phyloP scores from a whole-genome alignment of 2,329 filamentous ascomycete genomes.

The Tolypocladium tropicale region DNA sequence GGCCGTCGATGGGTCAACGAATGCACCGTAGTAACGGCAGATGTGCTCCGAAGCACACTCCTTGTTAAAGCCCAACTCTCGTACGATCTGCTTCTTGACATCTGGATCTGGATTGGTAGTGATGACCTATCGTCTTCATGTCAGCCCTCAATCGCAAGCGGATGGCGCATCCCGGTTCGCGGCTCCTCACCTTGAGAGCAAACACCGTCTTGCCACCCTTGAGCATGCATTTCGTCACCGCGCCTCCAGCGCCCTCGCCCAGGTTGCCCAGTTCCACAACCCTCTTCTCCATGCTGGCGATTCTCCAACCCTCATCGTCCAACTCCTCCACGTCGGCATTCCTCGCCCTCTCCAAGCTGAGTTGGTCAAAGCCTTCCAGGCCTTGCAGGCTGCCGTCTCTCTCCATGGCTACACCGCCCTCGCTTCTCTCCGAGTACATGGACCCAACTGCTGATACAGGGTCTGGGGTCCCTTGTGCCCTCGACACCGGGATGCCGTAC shows the following conservation, averaged over 20 bases:
- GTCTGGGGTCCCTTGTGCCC: conserved; percentile 63
- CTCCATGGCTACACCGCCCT: conserved; percentile 68
- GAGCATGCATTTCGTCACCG: conserved; percentile 82
- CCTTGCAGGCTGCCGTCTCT: conserved; percentile 71
- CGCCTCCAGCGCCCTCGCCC: conserved; percentile 90
- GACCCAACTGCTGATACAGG: conserved; percentile 83
- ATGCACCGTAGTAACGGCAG: conserved; percentile 94
- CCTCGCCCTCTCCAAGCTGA: conserved; percentile 72
- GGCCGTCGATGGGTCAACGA: conserved; percentile 88
- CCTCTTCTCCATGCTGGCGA: conserved; percentile 78
- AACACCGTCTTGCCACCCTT: conserved; percentile 91
- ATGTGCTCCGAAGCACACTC: conserved; percentile 93
- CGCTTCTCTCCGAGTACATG: conserved; percentile 70
- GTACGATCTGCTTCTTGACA: conserved; percentile 95
- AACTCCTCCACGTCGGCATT: conserved; percentile 87
- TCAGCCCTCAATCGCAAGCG: conserved; percentile 8
- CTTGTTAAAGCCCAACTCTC: conserved; percentile 96
- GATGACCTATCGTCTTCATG: conserved; percentile 57
- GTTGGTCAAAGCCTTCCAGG: conserved; percentile 66
- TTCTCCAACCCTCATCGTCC: conserved; percentile 90
- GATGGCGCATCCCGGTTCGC: background rate
- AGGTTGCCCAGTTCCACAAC: conserved; percentile 83
- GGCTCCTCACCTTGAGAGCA: conserved; percentile 73
- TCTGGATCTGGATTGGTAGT: conserved; percentile 97
- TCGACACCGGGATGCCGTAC: conserved; percentile 55